Base-by-base conservation (phyloP, 192 early-diverging fungal species). In the Entomortierella parvispora region DNA sequence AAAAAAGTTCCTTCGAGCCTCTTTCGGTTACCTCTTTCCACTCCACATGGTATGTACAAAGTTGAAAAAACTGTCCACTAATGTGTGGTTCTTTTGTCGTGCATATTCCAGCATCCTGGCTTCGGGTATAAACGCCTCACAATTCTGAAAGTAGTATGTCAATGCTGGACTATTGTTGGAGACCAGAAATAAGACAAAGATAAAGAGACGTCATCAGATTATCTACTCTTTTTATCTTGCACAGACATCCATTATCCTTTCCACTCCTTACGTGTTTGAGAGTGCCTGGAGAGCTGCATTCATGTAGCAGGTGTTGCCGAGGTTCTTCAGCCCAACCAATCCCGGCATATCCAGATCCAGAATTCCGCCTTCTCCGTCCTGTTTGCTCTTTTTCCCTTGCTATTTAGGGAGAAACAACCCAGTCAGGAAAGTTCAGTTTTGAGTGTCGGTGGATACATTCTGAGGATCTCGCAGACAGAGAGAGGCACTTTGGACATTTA, bases 261-360 rank as follows among this genome's bases (percentile, higher is more conserved):
- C n/a, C 2, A 20, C 31, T 15, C 58, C 62, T 55, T 71, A 82
- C 81, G 81, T 82, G 62, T 82, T 77, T 1, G 69, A 68, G 10
- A 82, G 52, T 40, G 69, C 69, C 46, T 82, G 81, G 11, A 82
- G 62, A 6, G 81, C 81, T 28, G 74, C 69, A 33, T 75, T 82
- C 62, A 75, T 79, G 44, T 81, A 82, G 37, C 81, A 82, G 2
- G 81, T 82, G 31, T 79, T 82, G 34, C 81, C 81, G 6, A 82
- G 42, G 32, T 82, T 82, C 46, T 82, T 82, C 18, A 82, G 48
- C 3, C 81, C 81, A 22, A 82, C 75, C 8, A 82, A 43, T 33
- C 81, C 81, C 29, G 72, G 65, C 49, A 72, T n/a, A 66, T 76
- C 68, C 52, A 65, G 23, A 42, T 79, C 68, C 53, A 69, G 66